Evolutionary conservation across 208 protist species (phyloP), one percentile per base, ranked within the genome.

Genomic region (Eutreptiella sp.): DNA sequence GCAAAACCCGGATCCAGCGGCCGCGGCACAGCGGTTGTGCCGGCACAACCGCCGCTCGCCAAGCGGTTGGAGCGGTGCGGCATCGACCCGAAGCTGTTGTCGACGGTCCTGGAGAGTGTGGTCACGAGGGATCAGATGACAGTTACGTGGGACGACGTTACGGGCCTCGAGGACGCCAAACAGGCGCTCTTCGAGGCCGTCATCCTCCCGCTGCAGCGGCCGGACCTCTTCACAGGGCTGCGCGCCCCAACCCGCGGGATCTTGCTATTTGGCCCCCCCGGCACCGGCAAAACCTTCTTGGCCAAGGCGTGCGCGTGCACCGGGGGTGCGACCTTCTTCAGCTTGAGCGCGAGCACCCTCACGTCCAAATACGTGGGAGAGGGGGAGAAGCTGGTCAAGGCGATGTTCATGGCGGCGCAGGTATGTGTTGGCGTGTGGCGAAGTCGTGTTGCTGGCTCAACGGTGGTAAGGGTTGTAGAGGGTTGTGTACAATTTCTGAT

Each of bases 331-430:
- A 92, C 87, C 27, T 96, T 96, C 74, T 95, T 96, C 72, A 90
- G 84, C 66, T 88, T 95, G 39, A 88, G 76, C 24, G 82, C 89
- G 16, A 81, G 80, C 11, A 81, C 83, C 24, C 73, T 96, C 11
- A 93, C 81, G 26, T 87, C 76, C 61, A 95, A 96, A 76, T 96
- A 81, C 83, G 75, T 81, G 28, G 90, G 90, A 36, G 90, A 96
- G 62, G 85, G 86, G 31, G 87, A 93, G 58, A 93, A 94, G 72
- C 73, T 94, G n/a, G 89, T 96, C 38, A 79, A 84, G 7, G 77
- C 89, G 28, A 67, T 96, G 23, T 95, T 96, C 67, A 84, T 89
- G 57, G 83, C 94, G 75, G 90, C 90, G n/a, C 77, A 82, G 0
- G 64, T 89, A 57, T 85, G n/a, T n/a, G n/a, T n/a, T n/a, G n/a